Evolutionary conservation across 1,139 yeast genomes (phyloP).

Genomic region (Taphrina populina): DNA sequence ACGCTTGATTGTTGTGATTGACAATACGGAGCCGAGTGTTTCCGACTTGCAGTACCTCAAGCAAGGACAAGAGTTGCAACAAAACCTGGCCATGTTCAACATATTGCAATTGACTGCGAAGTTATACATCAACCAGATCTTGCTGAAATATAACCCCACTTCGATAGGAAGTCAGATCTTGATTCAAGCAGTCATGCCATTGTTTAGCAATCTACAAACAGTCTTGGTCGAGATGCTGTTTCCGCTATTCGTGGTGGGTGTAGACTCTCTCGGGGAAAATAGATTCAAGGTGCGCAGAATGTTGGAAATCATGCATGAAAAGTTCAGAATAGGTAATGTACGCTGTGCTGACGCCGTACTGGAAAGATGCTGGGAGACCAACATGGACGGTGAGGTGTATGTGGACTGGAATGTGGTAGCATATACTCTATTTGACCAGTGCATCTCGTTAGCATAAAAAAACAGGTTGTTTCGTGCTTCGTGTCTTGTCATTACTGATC

Average conservation of each 20-base stretch:
- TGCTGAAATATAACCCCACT: not conserved
- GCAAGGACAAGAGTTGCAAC: not conserved
- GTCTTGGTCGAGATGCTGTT: slow-evolving; percentile 10
- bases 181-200: slow-evolving; percentile 2
- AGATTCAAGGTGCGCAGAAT: not conserved
- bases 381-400: not conserved
- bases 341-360: not conserved
- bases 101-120: slow-evolving; percentile 4
- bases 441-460: not conserved
- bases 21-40: not conserved
- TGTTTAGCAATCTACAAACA: not conserved
- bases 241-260: slow-evolving; percentile 6
- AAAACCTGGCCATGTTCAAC: slow-evolving; percentile 1
- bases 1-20: slow-evolving; percentile 4
- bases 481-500: too few relatives aligned
- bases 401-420: not conserved
- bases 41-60: not conserved
- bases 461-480: too few relatives aligned
- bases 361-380: slow-evolving; percentile 2
- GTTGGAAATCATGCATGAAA: slow-evolving; percentile 1
- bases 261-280: not conserved
- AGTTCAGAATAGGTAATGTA: slow-evolving; percentile 1
- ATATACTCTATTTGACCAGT: not conserved
- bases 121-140: slow-evolving; percentile 4
- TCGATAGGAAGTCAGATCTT: not conserved